A percentile compares a stretch with the other conserved stretches of the same genome.
phyloP scores from a whole-genome alignment of 208 protist genomes.

The Acanthamoeba royreba region DNA sequence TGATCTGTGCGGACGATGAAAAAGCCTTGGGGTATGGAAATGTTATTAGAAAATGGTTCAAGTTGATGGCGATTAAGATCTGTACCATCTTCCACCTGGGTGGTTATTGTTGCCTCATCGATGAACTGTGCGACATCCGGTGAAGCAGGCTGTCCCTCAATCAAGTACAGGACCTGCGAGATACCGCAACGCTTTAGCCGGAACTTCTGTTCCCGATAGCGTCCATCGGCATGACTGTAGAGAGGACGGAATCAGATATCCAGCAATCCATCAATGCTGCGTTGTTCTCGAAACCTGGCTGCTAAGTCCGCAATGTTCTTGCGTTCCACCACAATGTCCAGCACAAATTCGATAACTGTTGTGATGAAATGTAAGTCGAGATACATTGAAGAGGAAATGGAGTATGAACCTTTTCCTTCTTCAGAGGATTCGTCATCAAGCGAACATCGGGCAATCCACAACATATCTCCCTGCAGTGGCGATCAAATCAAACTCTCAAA shows the following conservation, averaged over 20 bases:
- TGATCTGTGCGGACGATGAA: neutral
- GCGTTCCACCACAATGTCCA: neutral
- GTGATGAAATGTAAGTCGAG: no score
- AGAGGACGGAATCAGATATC: neutral
- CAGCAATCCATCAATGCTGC: neutral
- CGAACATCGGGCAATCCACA: neutral
- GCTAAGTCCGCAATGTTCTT: neutral
- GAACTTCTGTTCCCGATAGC: neutral
- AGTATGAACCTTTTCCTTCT: no score
- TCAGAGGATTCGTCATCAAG: no score
- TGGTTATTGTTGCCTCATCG: neutral
- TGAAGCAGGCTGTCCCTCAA: neutral
- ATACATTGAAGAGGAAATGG: no score
- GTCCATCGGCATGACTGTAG: neutral
- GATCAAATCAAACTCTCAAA: neutral
- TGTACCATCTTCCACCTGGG: neutral
- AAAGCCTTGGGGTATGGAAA: neutral
- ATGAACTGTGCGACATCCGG: neutral
- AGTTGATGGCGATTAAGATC: no score
- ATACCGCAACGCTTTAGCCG: neutral
- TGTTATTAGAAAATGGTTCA: no score
- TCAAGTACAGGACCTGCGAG: neutral
- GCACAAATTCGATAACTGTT: neutral
- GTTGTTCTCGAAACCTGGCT: neutral
- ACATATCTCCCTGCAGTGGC: neutral